Base-by-base conservation (phyloP, 1,284 basidiomycete genomes). In the Cystobasidium slooffiae region DNA sequence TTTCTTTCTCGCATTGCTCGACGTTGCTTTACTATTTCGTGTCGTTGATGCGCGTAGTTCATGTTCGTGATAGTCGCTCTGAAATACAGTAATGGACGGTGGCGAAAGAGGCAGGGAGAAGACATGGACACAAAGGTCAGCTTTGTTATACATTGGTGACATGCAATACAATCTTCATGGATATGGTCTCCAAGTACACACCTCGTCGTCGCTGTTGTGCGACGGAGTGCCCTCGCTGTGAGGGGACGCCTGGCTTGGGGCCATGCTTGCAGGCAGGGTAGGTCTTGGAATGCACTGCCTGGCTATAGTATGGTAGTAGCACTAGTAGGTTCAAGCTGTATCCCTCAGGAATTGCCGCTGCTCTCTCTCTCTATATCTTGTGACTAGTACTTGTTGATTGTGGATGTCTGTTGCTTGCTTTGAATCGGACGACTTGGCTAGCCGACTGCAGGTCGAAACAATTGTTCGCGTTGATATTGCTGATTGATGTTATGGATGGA, bases 41-140 rank as follows among this genome's bases (percentile, higher is more conserved):
- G 61, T 63, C 16, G 39, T 31, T 14, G 61, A 14, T 18, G 6
- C 31, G n/a, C 22, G 43, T 12, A 12, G 14, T 31, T 63, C 47
- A 22, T 47, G 37, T 52, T 66, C 64, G 64, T 53, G 47, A 41
- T 66, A 66, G 64, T 66, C 64, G 64, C 64, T 66, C 64, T 66
- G 64, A 10, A 44, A 44, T n/a, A n/a, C n/a, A n/a, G 31, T 31
- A 22, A 20, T 53, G 2, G 31, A 31, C 31, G 31, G 31, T 31
- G 31, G 31, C 31, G 31, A 31, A 31, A 31, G 31, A 31, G 31
- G 31, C 31, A 31, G 31, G n/a, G n/a, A 31, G 31, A 31, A 31
- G 31, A 31, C 31, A 5, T 31, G 2, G 31, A 31, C 31, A 31
- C 31, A 31, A 5, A 31, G 31, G 31, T 31, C 31, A 31, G 31